Percentiles rank a stretch among this genome's conserved stretches.
Conservation (phyloP, 148 eudicot species). For the Fagopyrum homotropicum region DNA sequence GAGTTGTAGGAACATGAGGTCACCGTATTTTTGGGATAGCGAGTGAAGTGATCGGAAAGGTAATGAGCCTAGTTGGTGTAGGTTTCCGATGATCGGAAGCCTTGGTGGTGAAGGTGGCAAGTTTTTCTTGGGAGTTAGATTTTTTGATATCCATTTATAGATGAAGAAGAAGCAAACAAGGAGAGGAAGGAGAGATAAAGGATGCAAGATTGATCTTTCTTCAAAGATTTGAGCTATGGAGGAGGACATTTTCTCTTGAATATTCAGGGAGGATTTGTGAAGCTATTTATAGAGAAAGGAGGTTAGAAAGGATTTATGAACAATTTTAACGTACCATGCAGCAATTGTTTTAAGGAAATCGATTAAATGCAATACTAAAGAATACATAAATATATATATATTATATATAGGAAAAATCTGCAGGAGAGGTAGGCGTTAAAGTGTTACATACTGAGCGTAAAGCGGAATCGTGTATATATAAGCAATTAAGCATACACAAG, state of each 20-base stretch:
- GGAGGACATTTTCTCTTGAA: neutral
- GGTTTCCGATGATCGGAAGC: conserved; percentile 11
- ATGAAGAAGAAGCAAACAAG: neutral
- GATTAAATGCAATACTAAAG: too few species aligned
- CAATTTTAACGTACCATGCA: too few species aligned
- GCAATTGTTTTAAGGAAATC: too few species aligned
- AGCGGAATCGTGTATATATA: too few species aligned
- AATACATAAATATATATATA: too few species aligned
- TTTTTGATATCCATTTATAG: neutral
- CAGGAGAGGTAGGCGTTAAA: too few species aligned
- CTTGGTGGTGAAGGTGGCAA: conserved; percentile 21
- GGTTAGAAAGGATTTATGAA: too few species aligned
- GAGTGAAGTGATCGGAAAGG: conserved; percentile 22
- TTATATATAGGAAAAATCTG: too few species aligned
- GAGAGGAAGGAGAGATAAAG: neutral
- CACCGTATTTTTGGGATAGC: conserved; percentile 16
- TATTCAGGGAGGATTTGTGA: too few species aligned
- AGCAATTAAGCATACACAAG: too few species aligned
- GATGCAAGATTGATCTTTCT: neutral
- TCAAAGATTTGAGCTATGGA: neutral
- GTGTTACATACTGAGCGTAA: too few species aligned
- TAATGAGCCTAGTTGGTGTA: conserved; percentile 17
- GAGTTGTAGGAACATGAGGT: conserved; percentile 17
- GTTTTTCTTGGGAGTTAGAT: neutral
- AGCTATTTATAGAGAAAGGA: too few species aligned